Evolutionary conservation across 2,329 filamentous ascomycete genomes (phyloP), one percentile per base, ranked within the genome.

Genomic region (Hypoxylon sp.): DNA sequence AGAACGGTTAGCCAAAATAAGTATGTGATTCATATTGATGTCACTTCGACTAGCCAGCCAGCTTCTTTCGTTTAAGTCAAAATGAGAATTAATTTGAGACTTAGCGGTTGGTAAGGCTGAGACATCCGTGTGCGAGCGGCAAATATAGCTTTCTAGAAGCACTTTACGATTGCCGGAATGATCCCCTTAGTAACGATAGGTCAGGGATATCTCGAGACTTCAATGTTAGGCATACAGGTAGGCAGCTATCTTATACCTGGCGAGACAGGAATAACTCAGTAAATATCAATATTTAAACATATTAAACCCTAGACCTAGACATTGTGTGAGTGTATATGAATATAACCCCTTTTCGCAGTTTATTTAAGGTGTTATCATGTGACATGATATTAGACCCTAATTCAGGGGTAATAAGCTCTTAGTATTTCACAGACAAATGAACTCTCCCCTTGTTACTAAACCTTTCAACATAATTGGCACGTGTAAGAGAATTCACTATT

Each of bases 61-160:
- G 38, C 41, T 17, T 25, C 17, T 56, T 56, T 11, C n/a, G 5
- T 46, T 46, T 38, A 28, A 11, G 13, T 34, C n/a, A 46, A 34
- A 46, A 17, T 6, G 11, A 17, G 28, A 56, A 46, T 34, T 25
- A 21, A 56, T 28, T 13, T 46, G 38, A 56, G 46, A 34, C 38
- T 32, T 34, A 19, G 17, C 25, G 28, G 38, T 4, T 32, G 28
- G 28, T 45, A 21, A 28, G 28, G 41, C 14, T 45, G 25, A 45
- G 41, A 45, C 38, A 49, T 13, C 32, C 32, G 17, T 21, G 9
- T 34, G 28, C 30, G 6, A 30, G 6, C 11, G 34, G 17, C 38
- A 43, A 53, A 17, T 41, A 17, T 53, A 38, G 32, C 11, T 7
- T 23, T 41, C 6, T 14, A 30, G 13, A 28, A 14, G 11, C 19